These are phyloP conservation scores for apple (Malus domestica) DNA, from an alignment of 306 rosid genomes.

Conservation along the genomic window ASM211411v1 NC_041796.1:1739001-1739500, in stretches of 20 bases:
- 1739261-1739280: not conserved
- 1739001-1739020: not conserved
- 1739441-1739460: not conserved
- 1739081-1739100: not conserved
- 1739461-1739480: not conserved
- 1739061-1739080: not conserved
- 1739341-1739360: slow-evolving; percentile 94
- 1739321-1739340: slow-evolving; percentile 98
- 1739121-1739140: not conserved
- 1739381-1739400: slow-evolving; percentile 19
- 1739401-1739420: not conserved
- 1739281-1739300: not conserved
- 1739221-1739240: not conserved
- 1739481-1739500: not conserved
- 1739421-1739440: not conserved
- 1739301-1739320: slow-evolving; percentile 42
- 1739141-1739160: not conserved
- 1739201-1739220: not conserved
- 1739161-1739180: not conserved
- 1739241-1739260: not conserved
- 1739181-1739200: not conserved
- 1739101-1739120: slow-evolving; percentile 5
- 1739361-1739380: slow-evolving; percentile 86
- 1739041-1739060: not conserved
- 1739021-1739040: not conserved